Conservation (phyloP, 2,329 filamentous ascomycete genomes). For the Fusarium pseudoanthophilum region DNA sequence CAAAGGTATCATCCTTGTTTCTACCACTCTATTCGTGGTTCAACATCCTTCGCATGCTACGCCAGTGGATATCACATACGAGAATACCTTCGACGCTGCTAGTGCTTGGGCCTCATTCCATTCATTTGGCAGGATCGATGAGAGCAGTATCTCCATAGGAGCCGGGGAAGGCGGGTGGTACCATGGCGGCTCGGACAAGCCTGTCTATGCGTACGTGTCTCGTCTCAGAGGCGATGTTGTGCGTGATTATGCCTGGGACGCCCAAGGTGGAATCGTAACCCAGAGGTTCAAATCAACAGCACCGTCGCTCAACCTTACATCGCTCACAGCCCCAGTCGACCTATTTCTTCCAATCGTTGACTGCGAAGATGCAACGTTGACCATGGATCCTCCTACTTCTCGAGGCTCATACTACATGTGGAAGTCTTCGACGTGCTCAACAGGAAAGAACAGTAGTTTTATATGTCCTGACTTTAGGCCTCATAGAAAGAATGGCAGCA, state of each 20-base stretch:
- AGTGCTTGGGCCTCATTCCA: background rate
- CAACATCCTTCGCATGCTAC: background rate
- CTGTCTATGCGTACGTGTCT: background rate
- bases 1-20: background rate
- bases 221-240: background rate
- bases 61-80: background rate
- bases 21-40: background rate
- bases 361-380: background rate
- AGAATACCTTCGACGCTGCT: background rate
- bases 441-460: fast-evolving
- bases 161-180: too few relatives aligned
- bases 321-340: background rate
- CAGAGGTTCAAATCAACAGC: background rate
- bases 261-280: fast-evolving
- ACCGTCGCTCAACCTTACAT: fast-evolving
- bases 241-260: background rate
- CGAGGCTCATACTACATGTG: background rate
- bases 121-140: too few relatives aligned
- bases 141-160: too few relatives aligned
- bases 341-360: fast-evolving
- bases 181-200: background rate
- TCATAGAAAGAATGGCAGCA: too few relatives aligned
- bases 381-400: background rate
- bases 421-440: background rate
- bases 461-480: background rate